phyloP scores from a whole-genome alignment of 768 basidiomycete genomes.

The Russula sp. region DNA sequence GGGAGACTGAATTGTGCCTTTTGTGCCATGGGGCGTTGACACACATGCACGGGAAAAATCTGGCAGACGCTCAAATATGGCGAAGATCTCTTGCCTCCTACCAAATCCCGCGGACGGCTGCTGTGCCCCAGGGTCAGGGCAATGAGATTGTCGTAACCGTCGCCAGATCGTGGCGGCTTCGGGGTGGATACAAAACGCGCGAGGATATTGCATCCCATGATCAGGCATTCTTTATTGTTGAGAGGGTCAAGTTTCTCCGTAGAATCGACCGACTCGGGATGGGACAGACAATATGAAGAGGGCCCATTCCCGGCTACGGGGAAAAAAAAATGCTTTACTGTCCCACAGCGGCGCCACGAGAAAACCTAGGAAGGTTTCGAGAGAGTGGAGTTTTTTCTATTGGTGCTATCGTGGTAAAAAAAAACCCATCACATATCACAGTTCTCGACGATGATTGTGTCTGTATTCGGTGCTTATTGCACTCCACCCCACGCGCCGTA shows the following conservation, averaged over 20 bases:
- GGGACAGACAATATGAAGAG: constrained; percentile 18
- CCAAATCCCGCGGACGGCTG: constrained; percentile 48
- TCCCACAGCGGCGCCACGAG: neutral
- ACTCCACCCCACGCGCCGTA: constrained; percentile 55
- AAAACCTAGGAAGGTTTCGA: neutral
- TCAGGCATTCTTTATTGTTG: constrained; percentile 65
- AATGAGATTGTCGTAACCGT: constrained; percentile 64
- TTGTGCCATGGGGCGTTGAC: constrained; percentile 3
- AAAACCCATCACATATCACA: neutral
- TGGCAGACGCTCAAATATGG: constrained; percentile 51
- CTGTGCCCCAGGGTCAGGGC: constrained; percentile 39
- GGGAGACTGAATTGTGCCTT: constrained; percentile 17
- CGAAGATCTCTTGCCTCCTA: constrained; percentile 47
- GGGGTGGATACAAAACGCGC: constrained; percentile 63
- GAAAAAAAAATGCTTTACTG: constrained; percentile 1
- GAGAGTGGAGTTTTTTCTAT: neutral
- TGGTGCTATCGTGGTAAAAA: neutral
- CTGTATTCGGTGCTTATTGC: neutral
- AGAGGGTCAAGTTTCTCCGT: constrained; percentile 60
- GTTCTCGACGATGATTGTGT: neutral
- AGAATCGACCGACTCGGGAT: constrained; percentile 44
- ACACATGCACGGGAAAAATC: constrained; percentile 41
- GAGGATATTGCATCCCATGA: constrained; percentile 56
- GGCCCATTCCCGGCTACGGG: neutral
- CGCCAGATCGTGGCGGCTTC: constrained; percentile 50